A percentile compares a stretch with the other conserved stretches of the same genome.
phyloP scores from a whole-genome alignment of 108 stramenopile species.

The Skeletonema potamos region DNA sequence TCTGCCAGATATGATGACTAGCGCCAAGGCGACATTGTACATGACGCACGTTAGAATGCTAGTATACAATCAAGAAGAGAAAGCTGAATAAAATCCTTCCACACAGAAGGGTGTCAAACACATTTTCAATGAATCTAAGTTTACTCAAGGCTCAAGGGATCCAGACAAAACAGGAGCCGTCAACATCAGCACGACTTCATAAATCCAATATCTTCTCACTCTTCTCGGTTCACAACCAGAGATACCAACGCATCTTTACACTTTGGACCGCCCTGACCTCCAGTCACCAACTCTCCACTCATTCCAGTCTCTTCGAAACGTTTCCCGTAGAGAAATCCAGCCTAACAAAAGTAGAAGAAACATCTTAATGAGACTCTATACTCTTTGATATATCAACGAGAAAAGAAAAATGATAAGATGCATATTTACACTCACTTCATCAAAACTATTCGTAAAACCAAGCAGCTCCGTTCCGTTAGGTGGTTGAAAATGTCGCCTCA shows the following conservation, averaged over 20 bases:
- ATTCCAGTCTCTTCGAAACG: slow-evolving; percentile 18
- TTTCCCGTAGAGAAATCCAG: slow-evolving; percentile 41
- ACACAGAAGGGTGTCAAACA: background rate
- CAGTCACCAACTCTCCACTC: slow-evolving; percentile 21
- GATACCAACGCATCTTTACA: slow-evolving; percentile 46
- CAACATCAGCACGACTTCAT: no score
- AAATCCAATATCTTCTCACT: background rate
- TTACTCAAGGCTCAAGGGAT: background rate
- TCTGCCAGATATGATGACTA: background rate
- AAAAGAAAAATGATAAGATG: background rate
- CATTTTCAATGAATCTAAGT: background rate
- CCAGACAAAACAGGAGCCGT: no score
- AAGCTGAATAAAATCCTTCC: background rate
- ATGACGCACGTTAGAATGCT: background rate
- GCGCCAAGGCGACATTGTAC: background rate
- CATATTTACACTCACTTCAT: slow-evolving; percentile 25
- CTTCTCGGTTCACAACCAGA: slow-evolving; percentile 35
- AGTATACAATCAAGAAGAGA: background rate
- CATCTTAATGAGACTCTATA: background rate
- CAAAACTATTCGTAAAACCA: slow-evolving; percentile 25
- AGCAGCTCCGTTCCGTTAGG: slow-evolving; percentile 32
- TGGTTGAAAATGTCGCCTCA: slow-evolving; percentile 18
- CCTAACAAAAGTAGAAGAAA: slow-evolving; percentile 9
- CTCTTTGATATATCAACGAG: background rate
- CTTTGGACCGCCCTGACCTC: slow-evolving; percentile 29